Conservation (phyloP, 2,329 filamentous ascomycete species). For the Colletotrichum tanaceti region DNA sequence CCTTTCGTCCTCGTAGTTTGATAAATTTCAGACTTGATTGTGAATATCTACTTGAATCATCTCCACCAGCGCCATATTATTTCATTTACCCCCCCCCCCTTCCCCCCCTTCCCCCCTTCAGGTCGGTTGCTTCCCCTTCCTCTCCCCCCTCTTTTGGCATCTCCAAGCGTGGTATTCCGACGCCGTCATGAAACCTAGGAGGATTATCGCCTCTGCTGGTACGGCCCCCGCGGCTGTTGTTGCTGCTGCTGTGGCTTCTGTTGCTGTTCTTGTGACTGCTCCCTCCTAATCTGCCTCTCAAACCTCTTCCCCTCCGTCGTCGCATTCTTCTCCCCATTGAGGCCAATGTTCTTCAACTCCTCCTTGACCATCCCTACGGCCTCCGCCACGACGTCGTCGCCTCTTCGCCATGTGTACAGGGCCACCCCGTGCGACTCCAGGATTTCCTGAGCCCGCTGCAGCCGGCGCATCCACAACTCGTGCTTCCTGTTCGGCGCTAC, state of each 20-base stretch:
- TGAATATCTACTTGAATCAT: conserved; percentile 30
- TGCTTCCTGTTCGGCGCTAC: conserved; percentile 70
- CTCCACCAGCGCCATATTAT: conserved; percentile 17
- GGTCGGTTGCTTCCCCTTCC: background rate
- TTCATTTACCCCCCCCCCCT: no score
- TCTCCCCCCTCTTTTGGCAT: no score
- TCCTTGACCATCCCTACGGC: conserved; percentile 73
- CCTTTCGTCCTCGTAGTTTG: background rate
- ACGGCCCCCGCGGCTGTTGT: conserved; percentile 25
- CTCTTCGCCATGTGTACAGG: conserved; percentile 79
- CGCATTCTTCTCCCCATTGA: conserved; percentile 39
- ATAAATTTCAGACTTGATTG: conserved; percentile 18
- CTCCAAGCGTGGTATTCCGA: background rate
- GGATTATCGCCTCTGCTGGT: conserved; percentile 19
- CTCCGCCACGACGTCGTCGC: conserved; percentile 75
- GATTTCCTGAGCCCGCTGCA: conserved; percentile 71
- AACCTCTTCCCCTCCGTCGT: conserved; percentile 40
- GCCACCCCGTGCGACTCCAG: conserved; percentile 74
- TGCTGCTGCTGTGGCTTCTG: conserved; percentile 18
- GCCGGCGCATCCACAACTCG: conserved; percentile 76
- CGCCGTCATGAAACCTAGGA: background rate
- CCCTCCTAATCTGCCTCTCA: conserved; percentile 37
- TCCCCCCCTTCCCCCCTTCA: no score
- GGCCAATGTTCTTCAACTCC: conserved; percentile 59
- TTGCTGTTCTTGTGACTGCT: conserved; percentile 35